Evolutionary conservation across 441 rosid genomes (phyloP).

Genomic region (Biscutella laevigata): DNA sequence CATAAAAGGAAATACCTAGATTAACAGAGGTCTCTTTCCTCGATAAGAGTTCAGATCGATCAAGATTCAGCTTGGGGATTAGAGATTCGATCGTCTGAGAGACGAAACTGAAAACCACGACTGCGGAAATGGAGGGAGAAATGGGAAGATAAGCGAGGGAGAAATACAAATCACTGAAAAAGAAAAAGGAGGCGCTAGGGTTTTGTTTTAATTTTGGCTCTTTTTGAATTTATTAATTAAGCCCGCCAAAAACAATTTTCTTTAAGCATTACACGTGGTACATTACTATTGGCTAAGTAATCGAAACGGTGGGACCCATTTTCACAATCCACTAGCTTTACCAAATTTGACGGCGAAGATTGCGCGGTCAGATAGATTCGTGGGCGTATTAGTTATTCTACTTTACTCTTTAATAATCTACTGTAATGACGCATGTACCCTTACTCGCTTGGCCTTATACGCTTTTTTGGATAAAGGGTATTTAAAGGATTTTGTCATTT

Average conservation of each 20-base stretch:
- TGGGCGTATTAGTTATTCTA: no score
- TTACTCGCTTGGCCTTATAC: not conserved
- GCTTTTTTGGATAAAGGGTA: not conserved
- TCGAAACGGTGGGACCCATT: conserved; percentile 10
- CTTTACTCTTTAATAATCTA: not conserved
- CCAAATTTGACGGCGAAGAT: conserved; percentile 40
- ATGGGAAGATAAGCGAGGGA: conserved; percentile 22
- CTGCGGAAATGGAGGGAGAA: conserved; percentile 24
- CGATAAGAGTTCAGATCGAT: conserved; percentile 1
- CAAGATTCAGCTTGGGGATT: conserved; percentile 5
- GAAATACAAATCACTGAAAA: no score
- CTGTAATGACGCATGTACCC: conserved; percentile 14
- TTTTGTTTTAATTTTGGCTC: conserved; percentile 30
- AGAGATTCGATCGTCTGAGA: conserved; percentile 11
- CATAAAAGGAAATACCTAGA: conserved; percentile 17
- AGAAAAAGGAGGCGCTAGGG: conserved; percentile 55
- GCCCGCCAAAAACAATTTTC: conserved; percentile 76
- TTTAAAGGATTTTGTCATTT: not conserved
- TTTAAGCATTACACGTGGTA: conserved; percentile 42
- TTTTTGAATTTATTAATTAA: conserved; percentile 46
- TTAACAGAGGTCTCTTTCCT: not conserved
- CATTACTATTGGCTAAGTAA: conserved; percentile 19
- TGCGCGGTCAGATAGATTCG: conserved; percentile 23
- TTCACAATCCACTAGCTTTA: not conserved
- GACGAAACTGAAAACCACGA: conserved; percentile 13